phyloP scores from a whole-genome alignment of 805 yeast species.

The Saturnispora bothae region DNA sequence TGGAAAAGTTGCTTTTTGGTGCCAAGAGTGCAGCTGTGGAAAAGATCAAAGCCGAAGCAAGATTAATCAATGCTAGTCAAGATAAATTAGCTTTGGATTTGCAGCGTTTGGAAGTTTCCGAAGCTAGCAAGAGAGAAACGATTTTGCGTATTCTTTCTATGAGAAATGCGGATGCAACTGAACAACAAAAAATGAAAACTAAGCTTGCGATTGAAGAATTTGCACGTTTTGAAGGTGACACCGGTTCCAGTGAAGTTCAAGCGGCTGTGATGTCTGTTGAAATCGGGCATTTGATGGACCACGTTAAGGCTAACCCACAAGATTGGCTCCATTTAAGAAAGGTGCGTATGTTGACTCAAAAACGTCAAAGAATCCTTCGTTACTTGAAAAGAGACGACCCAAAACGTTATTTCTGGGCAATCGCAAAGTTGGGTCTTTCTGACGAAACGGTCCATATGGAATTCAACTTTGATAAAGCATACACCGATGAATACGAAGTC shows the following conservation, averaged over 20 bases:
- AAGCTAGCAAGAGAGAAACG: conserved; percentile 56
- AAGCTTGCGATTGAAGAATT: conserved; percentile 69
- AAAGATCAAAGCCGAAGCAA: conserved; percentile 15
- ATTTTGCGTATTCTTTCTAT: conserved; percentile 62
- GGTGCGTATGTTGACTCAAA: conserved; percentile 77
- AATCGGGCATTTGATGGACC: conserved; percentile 69
- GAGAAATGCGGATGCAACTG: conserved; percentile 55
- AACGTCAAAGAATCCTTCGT: conserved; percentile 72
- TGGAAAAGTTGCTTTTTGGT: conserved; percentile 67
- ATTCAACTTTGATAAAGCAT: conserved; percentile 69
- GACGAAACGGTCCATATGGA: conserved; percentile 72
- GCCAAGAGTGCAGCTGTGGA: conserved; percentile 54
- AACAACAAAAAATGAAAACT: conserved; percentile 47
- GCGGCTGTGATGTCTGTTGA: conserved; percentile 82
- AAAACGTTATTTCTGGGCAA: conserved; percentile 72
- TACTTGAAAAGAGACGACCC: conserved; percentile 78
- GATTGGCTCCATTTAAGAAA: conserved; percentile 61
- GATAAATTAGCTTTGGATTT: conserved; percentile 9
- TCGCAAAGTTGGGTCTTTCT: conserved; percentile 77
- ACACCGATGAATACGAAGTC: conserved; percentile 67
- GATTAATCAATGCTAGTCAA: conserved; percentile 10
- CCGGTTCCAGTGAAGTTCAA: conserved; percentile 93
- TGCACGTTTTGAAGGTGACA: conserved; percentile 75
- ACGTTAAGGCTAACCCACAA: conserved; percentile 57
- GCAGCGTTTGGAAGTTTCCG: conserved; percentile 23